Base-by-base conservation (phyloP, 352 stramenopile genomes). In the Globisporangium orthogonon region DNA sequence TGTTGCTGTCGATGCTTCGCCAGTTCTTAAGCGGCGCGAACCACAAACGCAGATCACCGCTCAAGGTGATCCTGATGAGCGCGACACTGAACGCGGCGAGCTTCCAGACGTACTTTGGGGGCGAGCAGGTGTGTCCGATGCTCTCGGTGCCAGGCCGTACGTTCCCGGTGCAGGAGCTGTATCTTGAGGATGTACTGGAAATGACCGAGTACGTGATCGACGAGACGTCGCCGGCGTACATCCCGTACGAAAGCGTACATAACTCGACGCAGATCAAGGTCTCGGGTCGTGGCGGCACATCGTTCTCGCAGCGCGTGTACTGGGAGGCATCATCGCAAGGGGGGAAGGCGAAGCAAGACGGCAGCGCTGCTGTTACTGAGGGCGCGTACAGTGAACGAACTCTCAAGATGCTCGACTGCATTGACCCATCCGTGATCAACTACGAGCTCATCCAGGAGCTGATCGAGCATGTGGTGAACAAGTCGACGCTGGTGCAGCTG, bases 61-160 rank as follows among this genome's bases (percentile, higher is more conserved):
- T 98, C 7, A 98, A 98, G 55, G 76, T 98, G 7, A 86, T 98
- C 49, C 78, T 99, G 7, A 99, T 99, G 96, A 98, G 88, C 51
- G 97, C 93, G 15, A 99, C 94, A 4, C 70, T 99, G 6, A 97
- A 99, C 61, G 91, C 96, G 4, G 79, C 88, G 14, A 91, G 87
- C 41, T 99, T 99, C 68, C 94, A 96, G 57, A 62, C 81, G 18
- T 99, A 98, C 58, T 99, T 98, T 77, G 77, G 81, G 9, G 80
- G 86, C 40, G 97, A 71, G 2, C 61, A 72, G 0, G 66, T 74
- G 28, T 96, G 87, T 51, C 91, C 89, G 3, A 91, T 94, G 66
- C 69, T 97, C 35, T 69, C 76, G 7, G 94, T 98, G 46, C 96
- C 94, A 37, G 97, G 97, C 3, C 87, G 95, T 4, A 98, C 97